Percentiles rank a stretch among this genome's conserved stretches.
Conservation (phyloP, 768 basidiomycete species). For the Suillus weaverae region DNA sequence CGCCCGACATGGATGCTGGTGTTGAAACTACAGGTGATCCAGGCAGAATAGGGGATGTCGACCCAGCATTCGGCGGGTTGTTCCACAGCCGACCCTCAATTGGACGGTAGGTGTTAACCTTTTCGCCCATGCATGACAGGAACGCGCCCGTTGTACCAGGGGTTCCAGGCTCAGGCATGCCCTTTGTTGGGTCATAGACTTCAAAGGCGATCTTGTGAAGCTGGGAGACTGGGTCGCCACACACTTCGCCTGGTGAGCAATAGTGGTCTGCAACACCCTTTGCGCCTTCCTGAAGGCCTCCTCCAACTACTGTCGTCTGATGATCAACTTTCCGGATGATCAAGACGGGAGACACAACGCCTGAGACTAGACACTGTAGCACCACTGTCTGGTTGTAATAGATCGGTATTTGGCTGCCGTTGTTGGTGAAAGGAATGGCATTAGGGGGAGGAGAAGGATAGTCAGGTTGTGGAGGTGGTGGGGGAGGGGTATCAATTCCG, state of each 20-base stretch:
- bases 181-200: slow-evolving; percentile 73
- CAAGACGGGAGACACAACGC: slow-evolving; percentile 89
- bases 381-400: slow-evolving; percentile 98
- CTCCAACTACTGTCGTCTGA: slow-evolving; percentile 86
- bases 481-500: slow-evolving; percentile 73
- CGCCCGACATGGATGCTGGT: slow-evolving; percentile 50
- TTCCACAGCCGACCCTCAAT: slow-evolving; percentile 84
- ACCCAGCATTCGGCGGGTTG: slow-evolving; percentile 39
- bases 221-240: slow-evolving; percentile 93
- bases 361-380: slow-evolving; percentile 90
- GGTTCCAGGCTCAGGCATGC: slow-evolving; percentile 71
- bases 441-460: slow-evolving; percentile 93
- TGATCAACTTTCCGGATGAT: slow-evolving; percentile 94
- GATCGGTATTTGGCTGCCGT: slow-evolving; percentile 83
- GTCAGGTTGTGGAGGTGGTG: slow-evolving; percentile 81
- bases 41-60: slow-evolving; percentile 61
- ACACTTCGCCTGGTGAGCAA: slow-evolving; percentile 81
- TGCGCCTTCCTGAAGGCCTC: slow-evolving; percentile 84
- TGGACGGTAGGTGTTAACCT: slow-evolving; percentile 87
- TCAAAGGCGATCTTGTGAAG: slow-evolving; percentile 95
- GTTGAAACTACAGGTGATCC: slow-evolving; percentile 71
- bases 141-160: slow-evolving; percentile 81
- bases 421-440: slow-evolving; percentile 82
- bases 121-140: slow-evolving; percentile 90
- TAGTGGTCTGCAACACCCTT: slow-evolving; percentile 84